Conservation (phyloP, 2,329 filamentous ascomycete species). For the Alternaria sp. region DNA sequence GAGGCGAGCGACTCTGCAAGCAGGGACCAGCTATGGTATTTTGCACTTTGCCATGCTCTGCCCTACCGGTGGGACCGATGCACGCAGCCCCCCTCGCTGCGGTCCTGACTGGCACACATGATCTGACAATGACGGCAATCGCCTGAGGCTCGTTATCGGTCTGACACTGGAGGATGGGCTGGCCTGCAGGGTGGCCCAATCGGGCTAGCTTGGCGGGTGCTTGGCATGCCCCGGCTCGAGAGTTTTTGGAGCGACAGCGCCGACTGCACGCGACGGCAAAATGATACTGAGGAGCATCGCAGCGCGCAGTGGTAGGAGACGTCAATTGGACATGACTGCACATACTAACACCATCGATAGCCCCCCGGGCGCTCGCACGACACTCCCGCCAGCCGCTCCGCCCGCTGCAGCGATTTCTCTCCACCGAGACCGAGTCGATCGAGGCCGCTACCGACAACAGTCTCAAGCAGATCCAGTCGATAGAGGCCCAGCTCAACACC, state of each 20-base stretch:
- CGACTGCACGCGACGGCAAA: constrained; percentile 9
- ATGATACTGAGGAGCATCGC: constrained; percentile 55
- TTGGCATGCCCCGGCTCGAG: constrained; percentile 8
- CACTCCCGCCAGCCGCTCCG: constrained; percentile 21
- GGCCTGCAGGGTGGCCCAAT: background rate
- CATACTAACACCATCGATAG: constrained; percentile 27
- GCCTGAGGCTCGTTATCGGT: background rate
- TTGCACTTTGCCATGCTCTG: constrained; percentile 11
- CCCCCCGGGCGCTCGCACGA: constrained; percentile 46
- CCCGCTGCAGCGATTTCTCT: constrained; percentile 38
- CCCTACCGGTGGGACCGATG: constrained; percentile 13
- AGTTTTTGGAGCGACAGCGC: constrained; percentile 7
- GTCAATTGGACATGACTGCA: background rate
- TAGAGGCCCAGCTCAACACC: constrained; percentile 47
- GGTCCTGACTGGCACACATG: background rate
- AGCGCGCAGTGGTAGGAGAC: constrained; percentile 47
- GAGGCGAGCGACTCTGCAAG: background rate
- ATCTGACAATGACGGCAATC: constrained; percentile 3
- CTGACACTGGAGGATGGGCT: background rate
- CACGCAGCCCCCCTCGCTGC: constrained; percentile 4
- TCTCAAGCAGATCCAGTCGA: constrained; percentile 35
- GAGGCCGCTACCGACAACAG: constrained; percentile 40
- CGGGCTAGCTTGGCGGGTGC: background rate
- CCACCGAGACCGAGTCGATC: constrained; percentile 41
- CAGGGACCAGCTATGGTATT: constrained; percentile 13